These are phyloP conservation scores for Hypoxylon sp. DNA, from an alignment of 2,329 filamentous ascomycete genomes.

Conservation along the genomic window DNA sequence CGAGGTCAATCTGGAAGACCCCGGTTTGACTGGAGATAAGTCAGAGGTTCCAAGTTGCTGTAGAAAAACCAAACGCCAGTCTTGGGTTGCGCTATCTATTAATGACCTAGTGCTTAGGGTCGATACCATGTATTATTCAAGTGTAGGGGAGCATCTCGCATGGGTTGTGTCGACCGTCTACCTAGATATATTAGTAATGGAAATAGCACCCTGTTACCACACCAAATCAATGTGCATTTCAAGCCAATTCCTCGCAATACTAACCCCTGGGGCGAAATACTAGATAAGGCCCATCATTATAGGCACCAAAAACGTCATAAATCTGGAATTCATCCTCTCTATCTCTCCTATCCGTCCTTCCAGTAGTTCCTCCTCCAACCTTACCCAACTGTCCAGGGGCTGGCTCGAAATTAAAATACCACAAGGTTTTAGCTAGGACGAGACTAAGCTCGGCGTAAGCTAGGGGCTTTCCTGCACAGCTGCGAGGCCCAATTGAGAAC, in stretches of 20 bases:
- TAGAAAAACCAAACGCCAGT: too few species aligned
- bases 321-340: conserved; percentile 6
- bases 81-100: too few species aligned
- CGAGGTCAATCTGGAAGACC: neutral
- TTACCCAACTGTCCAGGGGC: neutral
- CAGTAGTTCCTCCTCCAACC: conserved; percentile 1
- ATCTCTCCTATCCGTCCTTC: neutral
- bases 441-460: neutral
- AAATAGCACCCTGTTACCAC: neutral
- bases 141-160: too few species aligned
- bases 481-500: neutral
- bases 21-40: too few species aligned
- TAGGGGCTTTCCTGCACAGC: neutral
- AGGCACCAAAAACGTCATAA: conserved; percentile 1
- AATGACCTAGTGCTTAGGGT: too few species aligned
- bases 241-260: neutral
- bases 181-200: too few species aligned
- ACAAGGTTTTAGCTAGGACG: neutral
- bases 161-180: too few species aligned
- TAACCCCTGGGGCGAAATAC: neutral
- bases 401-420: neutral
- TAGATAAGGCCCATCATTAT: conserved; percentile 5
- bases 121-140: too few species aligned
- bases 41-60: too few species aligned
- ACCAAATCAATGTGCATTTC: neutral